A percentile compares a stretch with the other conserved stretches of the same genome.
Evolutionary conservation across 768 basidiomycete genomes (phyloP).

Genomic region (Pleurotus citrinopileatus): DNA sequence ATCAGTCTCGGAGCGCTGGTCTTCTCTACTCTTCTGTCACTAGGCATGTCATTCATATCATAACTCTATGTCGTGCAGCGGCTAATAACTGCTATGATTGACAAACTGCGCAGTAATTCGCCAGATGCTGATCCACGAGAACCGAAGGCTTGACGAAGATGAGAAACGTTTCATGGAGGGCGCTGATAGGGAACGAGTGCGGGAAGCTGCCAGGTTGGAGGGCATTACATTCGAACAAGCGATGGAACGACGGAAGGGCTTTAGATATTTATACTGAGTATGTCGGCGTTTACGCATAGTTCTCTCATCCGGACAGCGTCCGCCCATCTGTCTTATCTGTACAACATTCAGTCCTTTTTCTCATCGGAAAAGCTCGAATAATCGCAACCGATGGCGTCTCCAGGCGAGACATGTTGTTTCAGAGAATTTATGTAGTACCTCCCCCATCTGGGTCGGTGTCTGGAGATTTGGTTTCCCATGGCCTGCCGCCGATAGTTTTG

Average conservation of each 20-base stretch:
- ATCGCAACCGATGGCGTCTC: conserved; percentile 62
- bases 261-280: conserved; percentile 52
- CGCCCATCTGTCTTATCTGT: too few relatives aligned
- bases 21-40: conserved; percentile 29
- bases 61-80: not conserved
- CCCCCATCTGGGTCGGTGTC: conserved; percentile 64
- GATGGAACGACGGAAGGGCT: conserved; percentile 51
- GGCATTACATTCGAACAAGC: conserved; percentile 61
- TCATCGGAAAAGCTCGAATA: conserved; percentile 60
- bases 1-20: conserved; percentile 36
- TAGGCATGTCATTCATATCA: conserved; percentile 18
- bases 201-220: conserved; percentile 57
- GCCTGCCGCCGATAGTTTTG: conserved; percentile 38
- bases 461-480: conserved; percentile 52
- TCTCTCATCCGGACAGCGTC: too few relatives aligned
- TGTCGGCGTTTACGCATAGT: too few relatives aligned
- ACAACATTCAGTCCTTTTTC: too few relatives aligned
- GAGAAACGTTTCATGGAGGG: conserved; percentile 42
- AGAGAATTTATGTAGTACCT: conserved; percentile 72
- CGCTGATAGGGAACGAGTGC: conserved; percentile 46
- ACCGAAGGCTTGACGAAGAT: conserved; percentile 46
- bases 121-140: conserved; percentile 48
- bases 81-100: not conserved
- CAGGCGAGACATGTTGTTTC: conserved; percentile 43
- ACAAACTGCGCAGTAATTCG: conserved; percentile 30